Conservation (phyloP, 257 asterid species). For the Paraleonurus japonicus region DNA sequence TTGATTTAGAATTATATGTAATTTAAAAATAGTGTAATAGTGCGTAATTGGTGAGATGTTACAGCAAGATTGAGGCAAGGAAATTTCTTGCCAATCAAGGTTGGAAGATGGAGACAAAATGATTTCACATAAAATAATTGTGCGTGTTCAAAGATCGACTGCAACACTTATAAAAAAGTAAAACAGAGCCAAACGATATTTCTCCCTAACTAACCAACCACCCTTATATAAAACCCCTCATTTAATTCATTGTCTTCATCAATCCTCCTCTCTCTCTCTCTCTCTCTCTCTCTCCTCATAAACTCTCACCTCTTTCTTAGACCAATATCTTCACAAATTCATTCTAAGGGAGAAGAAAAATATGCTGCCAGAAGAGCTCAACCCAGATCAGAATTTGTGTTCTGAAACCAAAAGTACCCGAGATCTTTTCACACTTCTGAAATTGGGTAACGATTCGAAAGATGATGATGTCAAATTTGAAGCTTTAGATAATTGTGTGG, state of each 20-base stretch:
- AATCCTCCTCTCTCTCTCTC: neutral
- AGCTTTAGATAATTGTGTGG: conserved; percentile 3
- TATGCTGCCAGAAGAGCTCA: conserved; percentile 29
- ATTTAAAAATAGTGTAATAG: no score
- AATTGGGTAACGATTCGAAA: neutral
- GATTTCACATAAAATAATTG: conserved; percentile 11
- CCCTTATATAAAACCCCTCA: conserved; percentile 25
- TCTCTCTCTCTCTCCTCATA: conserved; percentile 17
- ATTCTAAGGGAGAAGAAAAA: neutral
- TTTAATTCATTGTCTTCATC: conserved; percentile 21
- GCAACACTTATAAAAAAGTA: conserved; percentile 12
- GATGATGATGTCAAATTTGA: conserved; percentile 7
- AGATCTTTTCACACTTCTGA: conserved; percentile 27
- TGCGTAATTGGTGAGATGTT: neutral
- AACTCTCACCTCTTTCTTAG: neutral
- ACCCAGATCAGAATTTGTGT: neutral
- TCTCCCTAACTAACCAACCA: conserved; percentile 12
- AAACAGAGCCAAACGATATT: conserved; percentile 18
- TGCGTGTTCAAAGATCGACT: conserved; percentile 31
- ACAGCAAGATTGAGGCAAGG: neutral
- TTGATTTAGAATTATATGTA: neutral
- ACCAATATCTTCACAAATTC: neutral
- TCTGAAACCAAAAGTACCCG: conserved; percentile 23
- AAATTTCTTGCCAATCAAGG: conserved; percentile 20
- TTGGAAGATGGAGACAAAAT: conserved; percentile 24